A percentile compares a stretch with the other conserved stretches of the same genome.
Evolutionary conservation across 768 basidiomycete genomes (phyloP).

Genomic region (Trametes meyenii): DNA sequence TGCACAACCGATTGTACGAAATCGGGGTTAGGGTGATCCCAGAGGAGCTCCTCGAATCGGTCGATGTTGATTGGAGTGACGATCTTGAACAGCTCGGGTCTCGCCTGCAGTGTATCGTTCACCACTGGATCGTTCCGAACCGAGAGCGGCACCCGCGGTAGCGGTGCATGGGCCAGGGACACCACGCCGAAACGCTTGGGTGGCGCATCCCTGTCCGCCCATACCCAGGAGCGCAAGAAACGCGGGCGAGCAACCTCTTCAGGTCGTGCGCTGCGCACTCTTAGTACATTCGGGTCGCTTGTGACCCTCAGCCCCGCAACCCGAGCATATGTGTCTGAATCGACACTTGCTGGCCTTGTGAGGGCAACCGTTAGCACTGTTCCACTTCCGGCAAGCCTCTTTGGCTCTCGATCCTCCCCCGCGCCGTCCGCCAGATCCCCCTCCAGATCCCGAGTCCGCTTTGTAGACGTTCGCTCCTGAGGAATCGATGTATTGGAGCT

Average conservation of each 20-base stretch:
- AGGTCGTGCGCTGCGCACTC: neutral
- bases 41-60: slow-evolving; percentile 34
- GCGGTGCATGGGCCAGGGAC: slow-evolving; percentile 11
- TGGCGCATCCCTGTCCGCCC: slow-evolving; percentile 22
- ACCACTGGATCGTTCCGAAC: slow-evolving; percentile 22
- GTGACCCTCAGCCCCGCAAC: slow-evolving; percentile 6
- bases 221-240: slow-evolving; percentile 18
- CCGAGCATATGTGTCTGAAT: neutral
- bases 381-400: neutral
- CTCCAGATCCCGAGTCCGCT: neutral
- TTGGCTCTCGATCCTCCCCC: neutral
- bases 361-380: neutral
- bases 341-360: neutral
- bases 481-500: slow-evolving; percentile 2
- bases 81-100: slow-evolving; percentile 41
- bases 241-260: slow-evolving; percentile 4
- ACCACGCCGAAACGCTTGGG: slow-evolving; percentile 22
- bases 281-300: slow-evolving; percentile 7
- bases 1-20: slow-evolving; percentile 40
- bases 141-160: slow-evolving; percentile 20
- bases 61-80: slow-evolving; percentile 41
- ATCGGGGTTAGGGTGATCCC: slow-evolving; percentile 40
- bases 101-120: slow-evolving; percentile 26
- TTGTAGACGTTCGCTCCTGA: neutral
- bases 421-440: neutral